Evolutionary conservation across 129 eudicot species (phyloP), one percentile per base, ranked within the genome.

Genomic region (Flaveria ramosissima): DNA sequence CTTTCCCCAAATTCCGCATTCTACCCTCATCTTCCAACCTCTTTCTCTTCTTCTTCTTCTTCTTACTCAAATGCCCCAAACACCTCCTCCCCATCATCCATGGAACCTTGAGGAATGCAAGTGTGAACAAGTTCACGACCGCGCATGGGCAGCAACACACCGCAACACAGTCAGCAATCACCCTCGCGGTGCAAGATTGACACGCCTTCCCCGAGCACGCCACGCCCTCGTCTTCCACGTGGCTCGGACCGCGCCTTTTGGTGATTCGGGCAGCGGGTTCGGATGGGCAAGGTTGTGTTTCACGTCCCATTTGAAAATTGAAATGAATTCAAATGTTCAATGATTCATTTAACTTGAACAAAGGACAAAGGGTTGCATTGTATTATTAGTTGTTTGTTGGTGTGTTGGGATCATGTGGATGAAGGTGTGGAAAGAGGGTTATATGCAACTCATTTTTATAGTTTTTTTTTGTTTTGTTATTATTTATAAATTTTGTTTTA

Each of bases 71-170:
- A 11, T 56, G 27, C 7, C 63, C 70, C 70, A 90, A 76, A 67
- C 85, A 86, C 77, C 60, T 90, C 66, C 82, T 86, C 16, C 88
- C 91, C 64, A 88, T 74, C 86, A 81, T 84, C 74, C 82, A 90
- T 26, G 96, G 96, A 72, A 86, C 77, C 73, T 90, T 90, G 0
- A 90, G 50, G 32, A 86, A 86, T 13, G 93, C 80, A 12, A 90
- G 87, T 0, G 89, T 83, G 43, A 90, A 39, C 15, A 90, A 73
- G 77, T 87, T 84, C 41, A 90, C 81, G 56, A 90, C 79, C 5
- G 93, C 96, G 13, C 90, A 86, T 1, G 96, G 93, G 69, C 96
- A 90, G 70, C 93, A 90, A 73, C 93, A 90, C 26, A 90, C 63
- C 3, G 93, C 96, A 23, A 90, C 89, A 41, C 93, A 90, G 47